A percentile compares a stretch with the other conserved stretches of the same genome.
Conservation (phyloP, 306 rosid genomes). For the Cucurbita ficifolia region DNA sequence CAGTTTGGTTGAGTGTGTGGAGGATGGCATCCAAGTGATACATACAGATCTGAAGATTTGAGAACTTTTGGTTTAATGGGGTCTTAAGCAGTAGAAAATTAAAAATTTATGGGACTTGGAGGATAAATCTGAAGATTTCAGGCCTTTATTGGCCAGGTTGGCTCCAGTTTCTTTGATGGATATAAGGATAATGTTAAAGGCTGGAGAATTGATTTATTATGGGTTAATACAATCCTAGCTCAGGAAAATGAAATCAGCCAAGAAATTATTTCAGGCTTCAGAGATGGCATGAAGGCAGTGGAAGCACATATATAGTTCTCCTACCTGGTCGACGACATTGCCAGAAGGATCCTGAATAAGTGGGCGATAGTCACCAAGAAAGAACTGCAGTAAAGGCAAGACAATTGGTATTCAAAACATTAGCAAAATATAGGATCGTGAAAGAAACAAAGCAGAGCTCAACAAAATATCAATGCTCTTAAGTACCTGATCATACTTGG, state of each 20-base stretch:
- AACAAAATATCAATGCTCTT: neutral
- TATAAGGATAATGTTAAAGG: too few relatives aligned
- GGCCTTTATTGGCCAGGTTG: too few relatives aligned
- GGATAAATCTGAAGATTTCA: too few relatives aligned
- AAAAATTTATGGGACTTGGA: too few relatives aligned
- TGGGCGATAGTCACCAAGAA: constrained; percentile 98
- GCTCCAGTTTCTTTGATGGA: too few relatives aligned
- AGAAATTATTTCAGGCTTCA: neutral
- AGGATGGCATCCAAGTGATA: too few relatives aligned
- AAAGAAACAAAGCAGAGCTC: neutral
- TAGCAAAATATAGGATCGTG: neutral
- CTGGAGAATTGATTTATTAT: too few relatives aligned
- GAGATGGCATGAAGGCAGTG: neutral
- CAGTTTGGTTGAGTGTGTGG: too few relatives aligned
- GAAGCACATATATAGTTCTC: constrained; percentile 15
- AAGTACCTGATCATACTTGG: constrained; percentile 89
- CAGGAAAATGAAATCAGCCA: neutral
- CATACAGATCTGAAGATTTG: too few relatives aligned
- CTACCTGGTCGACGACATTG: constrained; percentile 86
- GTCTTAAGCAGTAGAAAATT: too few relatives aligned
- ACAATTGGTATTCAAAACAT: constrained; percentile 8
- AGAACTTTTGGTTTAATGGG: too few relatives aligned
- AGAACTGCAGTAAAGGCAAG: constrained; percentile 49
- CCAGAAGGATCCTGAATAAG: constrained; percentile 76
- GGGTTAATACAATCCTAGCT: neutral